A percentile compares a stretch with the other conserved stretches of the same genome.
phyloP scores from a whole-genome alignment of 495 filamentous ascomycete species.

The Aspergillus sclerotioniger region DNA sequence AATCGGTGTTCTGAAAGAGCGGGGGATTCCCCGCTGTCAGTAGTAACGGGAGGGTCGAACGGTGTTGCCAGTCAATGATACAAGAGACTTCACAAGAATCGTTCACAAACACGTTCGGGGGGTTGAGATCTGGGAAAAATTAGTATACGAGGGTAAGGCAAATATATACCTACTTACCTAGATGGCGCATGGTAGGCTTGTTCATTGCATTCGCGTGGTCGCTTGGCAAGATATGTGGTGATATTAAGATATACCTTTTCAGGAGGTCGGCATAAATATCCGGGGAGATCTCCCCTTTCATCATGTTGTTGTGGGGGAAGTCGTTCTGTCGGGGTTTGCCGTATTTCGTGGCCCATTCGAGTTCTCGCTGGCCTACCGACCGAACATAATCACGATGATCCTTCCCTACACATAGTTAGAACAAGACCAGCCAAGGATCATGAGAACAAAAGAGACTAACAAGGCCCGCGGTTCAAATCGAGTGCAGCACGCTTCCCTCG shows the following conservation, averaged over 20 bases:
- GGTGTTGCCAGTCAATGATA: slow-evolving; percentile 17
- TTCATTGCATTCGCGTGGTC: not conserved
- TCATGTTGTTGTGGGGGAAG: slow-evolving; percentile 6
- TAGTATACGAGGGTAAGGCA: not conserved
- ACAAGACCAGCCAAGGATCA: not conserved
- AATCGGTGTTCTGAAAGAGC: slow-evolving; percentile 8
- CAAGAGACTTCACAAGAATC: slow-evolving; percentile 9
- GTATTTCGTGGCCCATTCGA: not conserved
- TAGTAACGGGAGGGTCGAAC: not conserved
- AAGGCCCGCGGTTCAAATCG: not conserved
- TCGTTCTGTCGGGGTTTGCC: not conserved
- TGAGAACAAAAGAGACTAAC: not conserved
- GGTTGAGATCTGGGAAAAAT: slow-evolving; percentile 7
- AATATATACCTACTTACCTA: not conserved
- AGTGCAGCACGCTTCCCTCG: not conserved
- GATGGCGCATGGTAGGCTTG: not conserved
- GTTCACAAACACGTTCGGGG: slow-evolving; percentile 1
- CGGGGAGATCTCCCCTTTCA: not conserved
- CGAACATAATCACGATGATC: slow-evolving; percentile 1
- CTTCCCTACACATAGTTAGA: slow-evolving; percentile 1
- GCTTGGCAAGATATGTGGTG: not conserved
- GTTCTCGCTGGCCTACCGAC: not conserved
- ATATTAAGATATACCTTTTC: not conserved
- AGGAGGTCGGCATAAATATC: not conserved
- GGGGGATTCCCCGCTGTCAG: slow-evolving; percentile 6